Base-by-base conservation (phyloP, 176 grass and related monocot species). In the Lolium perenne region DNA sequence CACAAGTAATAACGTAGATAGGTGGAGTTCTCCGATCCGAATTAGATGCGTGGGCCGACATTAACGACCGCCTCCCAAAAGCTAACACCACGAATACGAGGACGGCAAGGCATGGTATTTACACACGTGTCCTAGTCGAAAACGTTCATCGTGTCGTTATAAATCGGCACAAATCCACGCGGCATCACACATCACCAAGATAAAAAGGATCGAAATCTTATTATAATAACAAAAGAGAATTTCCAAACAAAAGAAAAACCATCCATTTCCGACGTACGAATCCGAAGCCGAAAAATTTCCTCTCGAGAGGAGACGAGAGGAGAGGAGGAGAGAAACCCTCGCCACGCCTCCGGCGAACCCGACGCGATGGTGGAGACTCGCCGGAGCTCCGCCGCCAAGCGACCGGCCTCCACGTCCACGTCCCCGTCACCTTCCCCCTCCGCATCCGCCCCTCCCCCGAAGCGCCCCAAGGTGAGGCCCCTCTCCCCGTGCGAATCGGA, bases 281-380 rank as follows among this genome's bases (percentile, higher is more conserved):
- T 7, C 32, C 17, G 54, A 73, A 73, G 53, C 74, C 26, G 21
- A 74, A 78, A 74, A 26, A 56, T 54, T 62, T 83, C 83, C 61
- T 40, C 64, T 72, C 43, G 20, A 63, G 60, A 35, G 23, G 80
- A 82, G 14, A 43, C 2, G 32, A 35, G 32, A 26, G 38, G 38
- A 84, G 74, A 78, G 49, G 25, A 41, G 49, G 9, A 11, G 56
- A 40, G 85, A 82, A 91, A 72, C 82, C 86, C 86, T 88, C 86
- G 77, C 21, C 59, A 45, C 45, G 9, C 63, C 45, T 47, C 43
- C 77, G 77, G 69, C 85, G 76, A 80, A 88, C 82, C 55, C 55
- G 2, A 70, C 83, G 78, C 84, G 69, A 98, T 99, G 97, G 97
- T 99, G 71, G 97, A 97, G 88, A 99, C 97, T 76, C 87, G 97